phyloP scores from a whole-genome alignment of 73 alveolate genomes.

The Paramecium pentaurelia region DNA sequence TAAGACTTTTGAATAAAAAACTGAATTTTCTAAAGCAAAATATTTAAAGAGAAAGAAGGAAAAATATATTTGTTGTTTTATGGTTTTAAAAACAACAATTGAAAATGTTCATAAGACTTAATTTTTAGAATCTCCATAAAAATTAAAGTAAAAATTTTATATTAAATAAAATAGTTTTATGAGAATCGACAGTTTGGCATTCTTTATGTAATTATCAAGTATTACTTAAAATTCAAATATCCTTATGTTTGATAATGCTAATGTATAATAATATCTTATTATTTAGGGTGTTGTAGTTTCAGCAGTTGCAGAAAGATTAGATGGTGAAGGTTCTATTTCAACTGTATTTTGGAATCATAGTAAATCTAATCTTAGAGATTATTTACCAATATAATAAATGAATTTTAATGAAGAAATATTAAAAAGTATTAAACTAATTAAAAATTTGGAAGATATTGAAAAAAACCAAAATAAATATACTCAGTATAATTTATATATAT shows the following conservation, averaged over 20 bases:
- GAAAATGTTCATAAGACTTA: neutral
- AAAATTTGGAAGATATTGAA: neutral
- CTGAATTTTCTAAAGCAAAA: constrained; percentile 17
- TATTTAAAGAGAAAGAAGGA: constrained; percentile 18
- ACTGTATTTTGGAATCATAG: neutral
- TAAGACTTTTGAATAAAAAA: constrained; percentile 3
- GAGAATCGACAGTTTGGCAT: neutral
- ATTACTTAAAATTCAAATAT: neutral
- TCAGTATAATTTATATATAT: neutral
- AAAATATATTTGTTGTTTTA: neutral
- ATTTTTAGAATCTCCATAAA: neutral
- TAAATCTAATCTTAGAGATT: neutral
- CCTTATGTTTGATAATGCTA: neutral
- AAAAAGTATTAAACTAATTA: neutral
- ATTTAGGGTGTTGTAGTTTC: constrained; percentile 10
- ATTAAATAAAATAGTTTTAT: neutral
- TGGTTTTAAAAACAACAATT: neutral
- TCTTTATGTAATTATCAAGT: neutral
- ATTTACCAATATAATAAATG: neutral
- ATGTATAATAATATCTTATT: neutral
- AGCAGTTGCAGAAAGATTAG: constrained; percentile 5
- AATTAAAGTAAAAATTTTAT: neutral
- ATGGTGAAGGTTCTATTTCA: neutral
- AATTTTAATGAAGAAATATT: neutral
- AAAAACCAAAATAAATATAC: neutral